Evolutionary conservation across 176 grass and related monocot species (phyloP), one percentile per base, ranked within the genome.

Genomic region (Rhynchospora pubera): DNA sequence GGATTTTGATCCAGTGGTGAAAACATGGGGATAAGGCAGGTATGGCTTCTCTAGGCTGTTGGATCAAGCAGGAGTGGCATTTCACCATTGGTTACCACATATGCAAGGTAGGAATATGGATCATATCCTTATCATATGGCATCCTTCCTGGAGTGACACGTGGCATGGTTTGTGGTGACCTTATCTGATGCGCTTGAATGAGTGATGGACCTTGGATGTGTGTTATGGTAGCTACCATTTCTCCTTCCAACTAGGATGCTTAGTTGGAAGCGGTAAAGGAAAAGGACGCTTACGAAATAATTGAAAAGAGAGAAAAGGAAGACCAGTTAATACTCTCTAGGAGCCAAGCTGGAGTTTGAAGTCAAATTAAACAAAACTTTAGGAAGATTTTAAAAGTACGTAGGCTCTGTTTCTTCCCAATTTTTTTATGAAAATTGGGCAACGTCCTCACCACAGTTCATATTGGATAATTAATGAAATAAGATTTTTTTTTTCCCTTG

Each of bases 121-220:
- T 86, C 56, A 39, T 45, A 89, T 79, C 79, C 79, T 89, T 86
- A 86, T 86, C 86, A 67, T 19, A 56, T 59, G 72, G 45, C 23
- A 60, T 21, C 66, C 4, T 6, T 64, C 62, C 45, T 34, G 15
- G 42, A 14, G 47, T 24, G 80, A 16, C 86, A 87, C 60, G 72
- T 84, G 72, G 21, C 72, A 60, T 7, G 62, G 3, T 2, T 8
- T 26, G 64, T 9, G 47, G 16, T 55, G 44, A 23, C 79, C 65
- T 77, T 76, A 77, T 82, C 85, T 13, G 15, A 62, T 82, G 55
- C 22, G 34, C 8, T 59, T 47, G 39, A 86, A 86, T 75, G 79
- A 52, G 79, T 82, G 85, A 86, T 82, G 53, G 15, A 64, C 84
- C 18, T 80, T 77, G 48, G 7, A 77, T 84, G 18, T 77, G 30